Evolutionary conservation across 2,329 filamentous ascomycete species (phyloP).

Genomic region (Microcera coccophila): DNA sequence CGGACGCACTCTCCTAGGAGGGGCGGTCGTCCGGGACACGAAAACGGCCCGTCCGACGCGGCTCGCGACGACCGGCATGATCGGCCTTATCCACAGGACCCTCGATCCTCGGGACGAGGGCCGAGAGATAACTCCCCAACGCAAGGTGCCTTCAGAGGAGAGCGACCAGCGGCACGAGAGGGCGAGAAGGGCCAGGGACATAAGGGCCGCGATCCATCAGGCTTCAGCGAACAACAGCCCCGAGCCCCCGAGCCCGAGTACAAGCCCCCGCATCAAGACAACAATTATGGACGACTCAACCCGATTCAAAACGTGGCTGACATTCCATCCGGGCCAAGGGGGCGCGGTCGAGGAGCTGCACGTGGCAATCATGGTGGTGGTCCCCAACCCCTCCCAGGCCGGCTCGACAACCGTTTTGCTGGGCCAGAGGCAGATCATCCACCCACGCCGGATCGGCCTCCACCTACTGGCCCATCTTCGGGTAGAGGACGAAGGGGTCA

Average conservation of each 20-base stretch:
- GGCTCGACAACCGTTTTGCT: constrained; percentile 42
- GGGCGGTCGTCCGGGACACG: constrained; percentile 31
- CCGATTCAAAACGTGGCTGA: constrained; percentile 44
- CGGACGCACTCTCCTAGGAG: constrained; percentile 49
- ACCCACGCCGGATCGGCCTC: constrained; percentile 47
- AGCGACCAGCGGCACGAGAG: constrained; percentile 40
- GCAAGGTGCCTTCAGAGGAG: constrained; percentile 28
- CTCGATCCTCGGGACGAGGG: constrained; percentile 29
- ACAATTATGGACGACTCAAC: constrained; percentile 60
- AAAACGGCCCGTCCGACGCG: constrained; percentile 31
- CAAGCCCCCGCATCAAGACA: constrained; percentile 52
- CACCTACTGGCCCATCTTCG: constrained; percentile 52
- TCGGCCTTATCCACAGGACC: constrained; percentile 38
- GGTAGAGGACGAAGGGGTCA: constrained; percentile 45
- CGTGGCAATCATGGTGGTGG: constrained; percentile 35
- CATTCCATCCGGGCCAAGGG: constrained; percentile 55
- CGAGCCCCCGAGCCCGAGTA: constrained; percentile 48
- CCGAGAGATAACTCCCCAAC: constrained; percentile 32
- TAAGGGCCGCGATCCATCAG: constrained; percentile 38
- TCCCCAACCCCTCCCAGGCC: constrained; percentile 35
- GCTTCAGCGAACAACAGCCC: constrained; percentile 35
- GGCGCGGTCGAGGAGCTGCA: constrained; percentile 43
- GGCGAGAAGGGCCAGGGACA: constrained; percentile 30
- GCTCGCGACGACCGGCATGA: constrained; percentile 46
- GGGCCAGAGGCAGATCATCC: constrained; percentile 39